A percentile compares a stretch with the other conserved stretches of the same genome.
These are phyloP conservation scores for Aotearoamyces nothofagi DNA, from an alignment of 2,329 filamentous ascomycete species.

Conservation along the genomic window DNA sequence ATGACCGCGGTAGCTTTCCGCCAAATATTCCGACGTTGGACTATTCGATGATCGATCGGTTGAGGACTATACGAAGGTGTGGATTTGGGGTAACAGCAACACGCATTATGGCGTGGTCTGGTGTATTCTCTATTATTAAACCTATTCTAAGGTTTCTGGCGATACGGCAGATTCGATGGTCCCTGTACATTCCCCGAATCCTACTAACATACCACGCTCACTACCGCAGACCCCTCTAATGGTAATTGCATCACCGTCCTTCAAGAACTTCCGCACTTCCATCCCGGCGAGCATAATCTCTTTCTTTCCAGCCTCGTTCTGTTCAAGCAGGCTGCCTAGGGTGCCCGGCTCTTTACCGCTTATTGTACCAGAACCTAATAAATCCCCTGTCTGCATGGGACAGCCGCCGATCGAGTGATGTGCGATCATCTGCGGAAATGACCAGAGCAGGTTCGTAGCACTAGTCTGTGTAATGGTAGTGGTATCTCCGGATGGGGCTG, in stretches of 20 bases:
- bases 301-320: constrained; percentile 53
- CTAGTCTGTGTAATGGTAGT: constrained; percentile 45
- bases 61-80: too few species aligned
- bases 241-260: constrained; percentile 58
- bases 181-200: constrained; percentile 61
- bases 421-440: constrained; percentile 69
- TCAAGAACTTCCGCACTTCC: constrained; percentile 53
- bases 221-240: constrained; percentile 49
- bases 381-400: constrained; percentile 56
- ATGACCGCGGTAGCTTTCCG: too few species aligned
- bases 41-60: too few species aligned
- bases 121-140: too few species aligned
- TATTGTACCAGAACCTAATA: constrained; percentile 70
- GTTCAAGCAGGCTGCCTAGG: constrained; percentile 57
- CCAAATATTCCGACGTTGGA: too few species aligned
- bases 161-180: constrained; percentile 30
- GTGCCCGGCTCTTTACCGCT: constrained; percentile 42
- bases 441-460: constrained; percentile 59
- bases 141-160: too few species aligned
- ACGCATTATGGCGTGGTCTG: too few species aligned
- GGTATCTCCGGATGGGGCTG: constrained; percentile 28
- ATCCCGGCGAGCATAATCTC: constrained; percentile 45
- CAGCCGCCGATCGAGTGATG: constrained; percentile 69
- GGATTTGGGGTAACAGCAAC: too few species aligned
- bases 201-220: constrained; percentile 50